Conservation (phyloP, 306 rosid species). For the Rosa persica region DNA sequence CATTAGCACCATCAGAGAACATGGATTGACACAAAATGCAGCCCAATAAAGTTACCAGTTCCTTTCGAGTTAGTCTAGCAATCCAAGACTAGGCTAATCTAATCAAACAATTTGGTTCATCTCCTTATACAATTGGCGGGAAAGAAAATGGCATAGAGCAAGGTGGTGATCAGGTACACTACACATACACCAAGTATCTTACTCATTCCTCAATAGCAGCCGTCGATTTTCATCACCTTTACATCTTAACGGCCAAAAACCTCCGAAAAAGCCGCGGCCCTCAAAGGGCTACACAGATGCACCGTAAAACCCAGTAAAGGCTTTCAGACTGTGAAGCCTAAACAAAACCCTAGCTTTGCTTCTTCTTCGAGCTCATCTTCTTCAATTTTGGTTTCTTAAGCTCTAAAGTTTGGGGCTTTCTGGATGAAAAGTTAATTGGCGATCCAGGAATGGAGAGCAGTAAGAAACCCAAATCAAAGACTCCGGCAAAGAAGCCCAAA, state of each 20-base stretch:
- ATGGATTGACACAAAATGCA: no score
- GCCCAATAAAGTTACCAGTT: no score
- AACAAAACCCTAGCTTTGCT: conserved; percentile 5
- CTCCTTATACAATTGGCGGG: neutral
- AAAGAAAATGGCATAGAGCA: neutral
- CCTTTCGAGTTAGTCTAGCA: no score
- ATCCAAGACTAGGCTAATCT: no score
- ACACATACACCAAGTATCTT: neutral
- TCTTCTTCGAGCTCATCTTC: neutral
- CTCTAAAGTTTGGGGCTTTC: neutral
- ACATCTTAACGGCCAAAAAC: neutral
- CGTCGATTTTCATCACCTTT: neutral
- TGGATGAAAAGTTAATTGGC: neutral
- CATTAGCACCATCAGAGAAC: no score
- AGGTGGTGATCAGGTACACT: neutral
- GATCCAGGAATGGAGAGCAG: conserved; percentile 50
- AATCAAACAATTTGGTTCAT: no score
- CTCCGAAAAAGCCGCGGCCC: neutral
- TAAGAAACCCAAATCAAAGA: conserved; percentile 68
- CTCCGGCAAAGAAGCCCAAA: conserved; percentile 58
- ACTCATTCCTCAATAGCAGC: neutral
- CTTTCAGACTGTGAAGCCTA: neutral
- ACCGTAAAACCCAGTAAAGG: no score
- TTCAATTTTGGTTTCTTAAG: neutral
- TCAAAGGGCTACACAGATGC: no score